Evolutionary conservation across 2,329 filamentous ascomycete species (phyloP).

Genomic region (Colletotrichum lindemuthianum): DNA sequence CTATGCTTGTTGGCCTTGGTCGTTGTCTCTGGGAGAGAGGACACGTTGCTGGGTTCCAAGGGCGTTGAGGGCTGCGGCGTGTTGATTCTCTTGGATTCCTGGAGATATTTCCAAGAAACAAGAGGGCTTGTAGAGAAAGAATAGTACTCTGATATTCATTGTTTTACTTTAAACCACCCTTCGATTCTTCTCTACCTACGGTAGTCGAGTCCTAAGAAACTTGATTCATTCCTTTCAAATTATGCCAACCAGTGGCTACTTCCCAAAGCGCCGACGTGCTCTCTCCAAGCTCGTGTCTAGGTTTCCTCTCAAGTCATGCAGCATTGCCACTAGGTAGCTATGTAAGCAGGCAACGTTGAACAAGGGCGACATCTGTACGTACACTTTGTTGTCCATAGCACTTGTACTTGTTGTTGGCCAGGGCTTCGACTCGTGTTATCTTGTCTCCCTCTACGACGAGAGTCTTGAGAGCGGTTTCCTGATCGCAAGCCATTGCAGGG

Average conservation of each 20-base stretch:
- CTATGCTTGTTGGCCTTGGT: background rate
- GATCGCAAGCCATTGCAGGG: background rate
- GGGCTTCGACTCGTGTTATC: background rate
- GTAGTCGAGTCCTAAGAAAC: background rate
- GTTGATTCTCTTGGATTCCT: too few relatives aligned
- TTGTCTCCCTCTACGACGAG: background rate
- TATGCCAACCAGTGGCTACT: background rate
- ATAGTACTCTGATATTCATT: background rate
- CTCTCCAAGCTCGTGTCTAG: background rate
- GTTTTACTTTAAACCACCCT: background rate
- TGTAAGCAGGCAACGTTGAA: background rate
- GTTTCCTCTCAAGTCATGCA: conserved; percentile 4
- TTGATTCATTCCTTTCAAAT: background rate
- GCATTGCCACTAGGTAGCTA: conserved; percentile 8
- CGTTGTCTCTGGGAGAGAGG: too few relatives aligned
- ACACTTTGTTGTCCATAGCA: background rate
- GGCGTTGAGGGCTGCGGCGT: too few relatives aligned
- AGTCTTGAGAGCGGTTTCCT: conserved; percentile 4
- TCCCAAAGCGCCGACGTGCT: background rate
- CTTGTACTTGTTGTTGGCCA: background rate
- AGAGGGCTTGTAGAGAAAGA: background rate
- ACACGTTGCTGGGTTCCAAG: too few relatives aligned
- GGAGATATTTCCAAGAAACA: background rate
- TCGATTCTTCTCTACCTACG: background rate
- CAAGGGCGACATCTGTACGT: background rate